phyloP scores from a whole-genome alignment of 2,329 filamentous ascomycete species.

The Ascosphaera pollenicola region DNA sequence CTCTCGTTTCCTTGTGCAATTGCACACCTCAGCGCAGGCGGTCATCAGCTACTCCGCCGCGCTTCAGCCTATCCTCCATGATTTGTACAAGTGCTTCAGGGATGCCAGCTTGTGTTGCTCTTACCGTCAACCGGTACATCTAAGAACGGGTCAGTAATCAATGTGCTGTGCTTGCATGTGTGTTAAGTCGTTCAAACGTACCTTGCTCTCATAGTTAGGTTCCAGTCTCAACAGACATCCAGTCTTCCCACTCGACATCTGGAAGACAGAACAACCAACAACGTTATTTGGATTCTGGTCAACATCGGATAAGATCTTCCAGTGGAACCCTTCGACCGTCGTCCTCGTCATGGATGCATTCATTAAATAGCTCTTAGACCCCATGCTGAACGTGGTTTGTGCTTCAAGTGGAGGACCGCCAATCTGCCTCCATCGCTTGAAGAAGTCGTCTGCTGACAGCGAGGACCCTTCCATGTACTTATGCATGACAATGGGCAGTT shows the following conservation, averaged over 20 bases:
- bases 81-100: constrained; percentile 58
- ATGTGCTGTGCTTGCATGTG: no score
- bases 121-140: constrained; percentile 91
- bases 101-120: constrained; percentile 80
- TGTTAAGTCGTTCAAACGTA: constrained; percentile 25
- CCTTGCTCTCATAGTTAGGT: constrained; percentile 80
- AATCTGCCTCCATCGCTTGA: constrained; percentile 98
- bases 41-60: constrained; percentile 24
- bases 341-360: constrained; percentile 48
- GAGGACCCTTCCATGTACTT: constrained; percentile 95
- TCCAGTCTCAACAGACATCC: constrained; percentile 84
- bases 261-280: constrained; percentile 69
- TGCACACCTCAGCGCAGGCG: constrained; percentile 4
- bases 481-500: constrained; percentile 69
- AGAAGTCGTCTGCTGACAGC: constrained; percentile 77
- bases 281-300: constrained; percentile 89
- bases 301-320: constrained; percentile 65
- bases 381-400: constrained; percentile 61
- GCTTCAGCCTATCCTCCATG: constrained; percentile 57
- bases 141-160: constrained; percentile 15
- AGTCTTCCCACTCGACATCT: constrained; percentile 63
- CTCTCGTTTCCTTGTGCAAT: constrained; percentile 1
- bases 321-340: constrained; percentile 66
- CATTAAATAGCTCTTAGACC: constrained; percentile 38
- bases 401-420: constrained; percentile 70